A percentile compares a stretch with the other conserved stretches of the same genome.
Conservation (phyloP, 2,329 filamentous ascomycete genomes). For the Aspergillus eucalypticola region DNA sequence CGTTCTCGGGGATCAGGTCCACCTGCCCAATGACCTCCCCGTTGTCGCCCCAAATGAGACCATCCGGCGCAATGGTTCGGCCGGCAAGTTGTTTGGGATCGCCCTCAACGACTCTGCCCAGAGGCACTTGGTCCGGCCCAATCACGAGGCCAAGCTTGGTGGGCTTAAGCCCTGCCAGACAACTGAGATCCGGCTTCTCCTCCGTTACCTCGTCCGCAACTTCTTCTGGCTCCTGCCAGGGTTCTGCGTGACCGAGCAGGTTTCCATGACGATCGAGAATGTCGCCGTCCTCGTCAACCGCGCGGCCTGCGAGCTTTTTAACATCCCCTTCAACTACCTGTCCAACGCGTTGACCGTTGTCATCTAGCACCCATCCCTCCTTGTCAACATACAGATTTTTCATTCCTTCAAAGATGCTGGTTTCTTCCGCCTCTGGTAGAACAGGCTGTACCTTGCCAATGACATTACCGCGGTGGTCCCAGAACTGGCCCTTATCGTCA, state of each 20-base stretch:
- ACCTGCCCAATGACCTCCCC: constrained; percentile 57
- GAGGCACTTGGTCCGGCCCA: constrained; percentile 53
- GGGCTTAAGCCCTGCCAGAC: constrained; percentile 53
- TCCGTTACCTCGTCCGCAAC: constrained; percentile 46
- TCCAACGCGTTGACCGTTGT: constrained; percentile 51
- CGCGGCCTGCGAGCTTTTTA: constrained; percentile 60
- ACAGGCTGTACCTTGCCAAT: constrained; percentile 59
- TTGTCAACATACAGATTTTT: constrained; percentile 50
- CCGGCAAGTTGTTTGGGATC: constrained; percentile 58
- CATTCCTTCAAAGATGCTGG: constrained; percentile 45
- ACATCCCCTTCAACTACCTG: constrained; percentile 59
- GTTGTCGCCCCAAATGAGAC: constrained; percentile 57
- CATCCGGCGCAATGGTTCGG: constrained; percentile 55
- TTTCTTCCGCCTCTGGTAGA: constrained; percentile 41
- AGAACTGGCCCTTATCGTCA: constrained; percentile 64
- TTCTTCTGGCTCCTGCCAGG: constrained; percentile 53
- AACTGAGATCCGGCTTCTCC: constrained; percentile 43
- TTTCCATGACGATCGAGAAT: constrained; percentile 64
- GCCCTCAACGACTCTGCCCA: constrained; percentile 58
- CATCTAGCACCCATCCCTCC: constrained; percentile 52
- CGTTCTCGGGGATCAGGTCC: constrained; percentile 59
- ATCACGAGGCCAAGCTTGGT: constrained; percentile 63
- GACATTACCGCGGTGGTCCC: constrained; percentile 63
- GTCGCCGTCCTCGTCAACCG: constrained; percentile 64
- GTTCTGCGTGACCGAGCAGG: constrained; percentile 59